Evolutionary conservation across 371 early-diverging fungal species (phyloP).

Genomic region (Haplosporangium sp.): DNA sequence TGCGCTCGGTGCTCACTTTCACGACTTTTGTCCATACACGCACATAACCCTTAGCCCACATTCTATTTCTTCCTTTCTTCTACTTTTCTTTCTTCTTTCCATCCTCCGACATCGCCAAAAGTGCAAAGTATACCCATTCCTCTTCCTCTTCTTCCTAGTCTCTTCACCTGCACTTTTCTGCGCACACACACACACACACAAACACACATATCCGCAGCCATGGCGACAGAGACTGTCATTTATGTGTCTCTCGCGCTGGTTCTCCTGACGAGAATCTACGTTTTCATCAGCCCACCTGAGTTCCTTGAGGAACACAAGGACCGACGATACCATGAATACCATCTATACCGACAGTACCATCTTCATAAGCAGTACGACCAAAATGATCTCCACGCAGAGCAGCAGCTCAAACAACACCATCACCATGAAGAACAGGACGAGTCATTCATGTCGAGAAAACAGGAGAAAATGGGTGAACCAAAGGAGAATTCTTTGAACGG

Average conservation of each 20-base stretch:
- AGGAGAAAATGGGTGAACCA: background rate
- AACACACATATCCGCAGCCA: background rate
- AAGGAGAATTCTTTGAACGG: background rate
- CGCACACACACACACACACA: background rate
- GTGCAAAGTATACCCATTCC: background rate
- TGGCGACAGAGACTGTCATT: conserved; percentile 53
- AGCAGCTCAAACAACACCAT: background rate
- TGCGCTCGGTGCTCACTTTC: no score
- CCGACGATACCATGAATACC: conserved; percentile 47
- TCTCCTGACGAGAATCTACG: conserved; percentile 48
- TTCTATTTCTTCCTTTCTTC: no score
- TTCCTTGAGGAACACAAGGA: conserved; percentile 54
- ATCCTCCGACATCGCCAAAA: background rate
- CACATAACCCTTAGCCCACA: no score
- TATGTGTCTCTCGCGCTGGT: conserved; percentile 51
- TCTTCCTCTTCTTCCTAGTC: background rate
- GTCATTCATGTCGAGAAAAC: conserved; percentile 6
- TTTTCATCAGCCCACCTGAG: conserved; percentile 53
- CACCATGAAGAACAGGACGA: conserved; percentile 9
- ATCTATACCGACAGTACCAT: conserved; percentile 52
- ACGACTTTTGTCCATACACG: no score
- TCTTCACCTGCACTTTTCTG: background rate
- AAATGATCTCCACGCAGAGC: background rate
- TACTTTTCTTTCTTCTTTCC: background rate
- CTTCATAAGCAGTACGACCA: conserved; percentile 42